Base-by-base conservation (phyloP, 2,329 filamentous ascomycete genomes). In the Alternaria panax region DNA sequence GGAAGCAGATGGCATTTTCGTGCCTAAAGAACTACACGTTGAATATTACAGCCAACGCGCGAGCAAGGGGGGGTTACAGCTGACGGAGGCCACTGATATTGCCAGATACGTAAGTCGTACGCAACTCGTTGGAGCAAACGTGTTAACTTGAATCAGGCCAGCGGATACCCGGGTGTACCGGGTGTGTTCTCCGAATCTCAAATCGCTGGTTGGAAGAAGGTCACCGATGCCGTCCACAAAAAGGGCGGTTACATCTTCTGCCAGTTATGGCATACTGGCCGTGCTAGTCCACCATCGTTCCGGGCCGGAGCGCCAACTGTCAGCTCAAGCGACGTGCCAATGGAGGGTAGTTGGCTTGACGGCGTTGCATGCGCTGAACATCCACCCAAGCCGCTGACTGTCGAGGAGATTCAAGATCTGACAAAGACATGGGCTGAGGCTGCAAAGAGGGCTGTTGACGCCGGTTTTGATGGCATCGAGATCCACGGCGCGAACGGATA, bases 1-100 rank as follows among this genome's bases (percentile, higher is more conserved):
- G 4, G 82, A 85, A 63, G 80, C 74, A 58, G 81, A 80, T 43
- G 63, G 64, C 20, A 60, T 74, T 9, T 86, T 84, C 77, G 73
- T 82, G 16, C 80, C 80, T 1, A 78, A 77, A n/a, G 79, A 83
- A n/a, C 50, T 78, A 51, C 78, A 80, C 3, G 70, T 76, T 18
- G 80, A 85, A 54, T 85, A 87, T 75, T 87, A 87, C 71, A 72
- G 74, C 20, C 85, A 88, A 68, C 81, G 86, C 24, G 83, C 80
- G 34, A 78, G 79, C 9, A 81, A 82, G 5, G 86, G 86, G 24
- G 87, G 85, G 1, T 76, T 90, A 3, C 73, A 89, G 41, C 83
- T 90, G 64, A 83, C 83, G 3, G 87, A 90, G 71, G 86, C 81
- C 0, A 85, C 85, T 11, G 74, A 77, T 34, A 77, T 76, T 56